Evolutionary conservation across 306 rosid species (phyloP).

Genomic region (Lagenaria siceraria): DNA sequence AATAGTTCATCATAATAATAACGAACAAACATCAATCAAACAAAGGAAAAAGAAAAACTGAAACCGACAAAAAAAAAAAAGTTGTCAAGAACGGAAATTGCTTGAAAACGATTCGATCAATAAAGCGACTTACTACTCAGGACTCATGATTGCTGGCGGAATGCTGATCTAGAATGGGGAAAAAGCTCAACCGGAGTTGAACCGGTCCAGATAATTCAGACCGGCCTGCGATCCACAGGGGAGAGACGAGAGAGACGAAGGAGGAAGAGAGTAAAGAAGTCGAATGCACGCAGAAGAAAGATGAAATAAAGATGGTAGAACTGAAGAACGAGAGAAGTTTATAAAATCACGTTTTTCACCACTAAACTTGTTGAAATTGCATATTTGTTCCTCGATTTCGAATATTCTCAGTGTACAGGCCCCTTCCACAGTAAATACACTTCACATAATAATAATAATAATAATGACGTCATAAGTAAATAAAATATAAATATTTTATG

Average conservation of each 20-base stretch:
- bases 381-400: background rate
- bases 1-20: background rate
- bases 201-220: background rate
- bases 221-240: background rate
- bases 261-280: background rate
- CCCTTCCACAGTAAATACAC: background rate
- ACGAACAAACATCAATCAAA: background rate
- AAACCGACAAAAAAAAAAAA: background rate
- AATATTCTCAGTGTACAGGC: background rate
- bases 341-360: background rate
- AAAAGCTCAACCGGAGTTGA: background rate
- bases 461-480: no score
- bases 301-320: background rate
- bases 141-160: slow-evolving; percentile 25
- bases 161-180: background rate
- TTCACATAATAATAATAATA: background rate
- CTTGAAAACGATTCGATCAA: background rate
- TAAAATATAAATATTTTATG: no score
- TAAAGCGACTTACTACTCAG: slow-evolving; percentile 30
- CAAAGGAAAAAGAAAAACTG: background rate
- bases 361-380: background rate
- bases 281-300: background rate
- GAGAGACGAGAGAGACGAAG: background rate
- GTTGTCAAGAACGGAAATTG: background rate
- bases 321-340: background rate